Percentiles rank a stretch among this genome's conserved stretches.
Conservation (phyloP, 106 monocot genomes). For the Hemerocallis citrina region DNA sequence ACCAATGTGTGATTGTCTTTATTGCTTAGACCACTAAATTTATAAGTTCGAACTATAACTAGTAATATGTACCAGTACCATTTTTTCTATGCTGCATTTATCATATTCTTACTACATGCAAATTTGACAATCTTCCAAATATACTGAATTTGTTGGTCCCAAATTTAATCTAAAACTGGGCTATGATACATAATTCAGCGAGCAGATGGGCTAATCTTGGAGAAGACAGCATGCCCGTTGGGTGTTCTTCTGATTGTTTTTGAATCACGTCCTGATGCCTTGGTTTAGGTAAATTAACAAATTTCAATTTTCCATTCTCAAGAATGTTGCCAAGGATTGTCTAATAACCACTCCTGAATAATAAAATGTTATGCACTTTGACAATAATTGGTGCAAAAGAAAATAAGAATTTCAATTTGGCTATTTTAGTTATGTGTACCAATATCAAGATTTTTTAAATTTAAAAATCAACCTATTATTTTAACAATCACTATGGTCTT, state of each 20-base stretch:
- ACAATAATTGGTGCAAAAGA: no score
- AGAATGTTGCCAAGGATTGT: no score
- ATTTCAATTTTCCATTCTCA: background rate
- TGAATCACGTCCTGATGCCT: constrained; percentile 95
- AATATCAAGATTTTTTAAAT: no score
- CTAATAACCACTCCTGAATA: no score
- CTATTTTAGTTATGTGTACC: no score
- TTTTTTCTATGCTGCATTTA: background rate
- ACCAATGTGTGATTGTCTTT: background rate
- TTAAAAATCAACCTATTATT: no score
- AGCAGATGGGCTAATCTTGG: constrained; percentile 74
- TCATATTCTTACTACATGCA: background rate
- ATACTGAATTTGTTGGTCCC: background rate
- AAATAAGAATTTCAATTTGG: no score
- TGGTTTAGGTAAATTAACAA: constrained; percentile 74
- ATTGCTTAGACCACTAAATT: no score
- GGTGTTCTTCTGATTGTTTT: constrained; percentile 94
- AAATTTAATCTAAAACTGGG: background rate
- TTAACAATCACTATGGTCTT: no score
- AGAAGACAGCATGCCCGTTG: constrained; percentile 74
- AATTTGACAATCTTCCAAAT: background rate
- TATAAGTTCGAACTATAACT: background rate
- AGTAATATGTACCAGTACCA: no score
- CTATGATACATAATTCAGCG: constrained; percentile 22
- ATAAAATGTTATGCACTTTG: no score